Percentiles rank a stretch among this genome's conserved stretches.
phyloP scores from a whole-genome alignment of 441 rosid genomes.

The Populus hybrid region DNA sequence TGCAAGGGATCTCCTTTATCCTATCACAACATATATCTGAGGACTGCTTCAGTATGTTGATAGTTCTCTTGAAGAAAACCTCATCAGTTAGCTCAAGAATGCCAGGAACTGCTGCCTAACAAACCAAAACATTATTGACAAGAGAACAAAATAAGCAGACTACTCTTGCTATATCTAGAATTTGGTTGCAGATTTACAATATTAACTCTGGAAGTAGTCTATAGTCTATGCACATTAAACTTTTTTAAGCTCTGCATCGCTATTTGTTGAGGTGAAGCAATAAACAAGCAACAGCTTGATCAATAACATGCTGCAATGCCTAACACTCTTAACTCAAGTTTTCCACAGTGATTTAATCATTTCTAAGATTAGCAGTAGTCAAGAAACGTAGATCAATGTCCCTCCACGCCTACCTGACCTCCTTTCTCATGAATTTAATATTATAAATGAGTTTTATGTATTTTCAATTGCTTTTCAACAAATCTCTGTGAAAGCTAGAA shows the following conservation, averaged over 20 bases:
- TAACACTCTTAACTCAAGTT: background rate
- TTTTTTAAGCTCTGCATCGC: background rate
- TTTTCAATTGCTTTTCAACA: background rate
- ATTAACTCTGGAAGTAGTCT: too few relatives aligned
- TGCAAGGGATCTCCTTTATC: too few relatives aligned
- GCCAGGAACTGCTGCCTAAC: too few relatives aligned
- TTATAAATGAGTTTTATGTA: background rate
- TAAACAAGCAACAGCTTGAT: background rate
- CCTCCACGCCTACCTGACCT: background rate
- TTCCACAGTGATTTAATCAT: background rate
- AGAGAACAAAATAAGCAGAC: too few relatives aligned
- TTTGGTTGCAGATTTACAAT: too few relatives aligned
- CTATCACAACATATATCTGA: too few relatives aligned
- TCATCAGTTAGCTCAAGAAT: too few relatives aligned
- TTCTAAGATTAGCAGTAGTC: background rate
- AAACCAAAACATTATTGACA: too few relatives aligned
- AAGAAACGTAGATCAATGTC: background rate
- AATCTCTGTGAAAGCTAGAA: background rate
- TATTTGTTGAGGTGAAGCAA: background rate
- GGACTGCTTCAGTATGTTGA: too few relatives aligned
- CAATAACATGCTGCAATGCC: background rate
- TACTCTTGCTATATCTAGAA: too few relatives aligned
- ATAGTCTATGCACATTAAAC: background rate
- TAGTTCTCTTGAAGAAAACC: too few relatives aligned
- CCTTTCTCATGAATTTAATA: background rate